phyloP scores from a whole-genome alignment of 345 rosid genomes.

The Sisymbrium irio region DNA sequence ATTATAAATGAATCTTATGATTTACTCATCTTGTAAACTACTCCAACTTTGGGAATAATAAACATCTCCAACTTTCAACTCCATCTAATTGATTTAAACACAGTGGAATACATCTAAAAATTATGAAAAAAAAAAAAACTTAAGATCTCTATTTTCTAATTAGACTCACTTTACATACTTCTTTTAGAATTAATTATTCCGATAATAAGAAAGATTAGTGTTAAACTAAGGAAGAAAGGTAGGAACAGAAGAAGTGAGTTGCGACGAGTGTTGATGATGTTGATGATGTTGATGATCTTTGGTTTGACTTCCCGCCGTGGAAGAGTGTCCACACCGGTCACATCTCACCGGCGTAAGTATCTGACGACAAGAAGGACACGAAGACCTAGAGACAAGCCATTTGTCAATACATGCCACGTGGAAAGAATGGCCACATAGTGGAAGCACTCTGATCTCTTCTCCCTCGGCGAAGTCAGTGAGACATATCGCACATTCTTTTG shows the following conservation, averaged over 20 bases:
- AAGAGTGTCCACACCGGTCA: slow-evolving; percentile 27
- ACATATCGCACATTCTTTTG: slow-evolving; percentile 58
- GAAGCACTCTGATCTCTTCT: slow-evolving; percentile 55
- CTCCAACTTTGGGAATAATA: neutral
- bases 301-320: slow-evolving; percentile 8
- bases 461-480: slow-evolving; percentile 50
- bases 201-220: neutral
- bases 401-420: slow-evolving; percentile 62
- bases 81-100: slow-evolving; percentile 20
- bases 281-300: slow-evolving; percentile 25
- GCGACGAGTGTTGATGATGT: slow-evolving; percentile 24
- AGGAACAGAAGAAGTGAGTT: slow-evolving; percentile 6
- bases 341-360: slow-evolving; percentile 40
- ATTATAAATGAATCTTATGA: neutral
- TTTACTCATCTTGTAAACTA: neutral
- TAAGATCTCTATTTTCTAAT: slow-evolving; percentile 14
- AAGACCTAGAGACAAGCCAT: slow-evolving; percentile 57
- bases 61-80: neutral
- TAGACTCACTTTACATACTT: slow-evolving; percentile 18
- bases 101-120: neutral
- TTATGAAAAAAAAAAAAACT: neutral
- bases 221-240: slow-evolving; percentile 29
- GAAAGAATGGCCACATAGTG: slow-evolving; percentile 59
- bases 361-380: slow-evolving; percentile 75
- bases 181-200: neutral